phyloP scores from a whole-genome alignment of 306 rosid species.

The Gillenia trifoliata region DNA sequence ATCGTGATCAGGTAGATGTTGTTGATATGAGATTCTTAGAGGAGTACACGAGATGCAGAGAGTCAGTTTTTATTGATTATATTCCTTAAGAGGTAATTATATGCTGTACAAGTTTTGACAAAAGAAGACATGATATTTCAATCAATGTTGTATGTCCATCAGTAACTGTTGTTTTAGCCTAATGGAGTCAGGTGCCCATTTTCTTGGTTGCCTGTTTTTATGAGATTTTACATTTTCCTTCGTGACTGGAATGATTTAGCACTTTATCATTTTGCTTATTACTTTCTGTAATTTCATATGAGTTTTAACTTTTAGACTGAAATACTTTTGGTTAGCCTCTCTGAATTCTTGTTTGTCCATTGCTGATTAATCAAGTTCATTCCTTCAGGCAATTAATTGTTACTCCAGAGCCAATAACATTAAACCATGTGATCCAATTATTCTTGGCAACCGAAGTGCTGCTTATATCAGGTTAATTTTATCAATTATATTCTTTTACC shows the following conservation, averaged over 20 bases:
- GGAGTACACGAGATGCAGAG: background rate
- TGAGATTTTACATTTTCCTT: background rate
- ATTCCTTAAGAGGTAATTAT: background rate
- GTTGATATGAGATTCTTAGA: slow-evolving; percentile 11
- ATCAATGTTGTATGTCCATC: background rate
- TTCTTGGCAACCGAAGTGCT: slow-evolving; percentile 74
- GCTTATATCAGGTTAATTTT: slow-evolving; percentile 74
- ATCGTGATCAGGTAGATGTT: background rate
- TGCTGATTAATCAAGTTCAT: slow-evolving; percentile 20
- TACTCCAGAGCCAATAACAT: slow-evolving; percentile 81
- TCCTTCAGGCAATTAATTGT: slow-evolving; percentile 70
- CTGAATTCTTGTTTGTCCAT: background rate
- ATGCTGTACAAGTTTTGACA: background rate
- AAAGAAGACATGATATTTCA: background rate
- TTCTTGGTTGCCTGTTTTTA: background rate
- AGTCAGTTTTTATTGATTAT: background rate
- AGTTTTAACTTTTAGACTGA: background rate
- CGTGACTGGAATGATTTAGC: background rate
- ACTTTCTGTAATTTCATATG: background rate
- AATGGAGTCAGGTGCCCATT: background rate
- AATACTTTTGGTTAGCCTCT: background rate
- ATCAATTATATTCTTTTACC: background rate
- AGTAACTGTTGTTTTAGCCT: background rate
- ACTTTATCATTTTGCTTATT: background rate
- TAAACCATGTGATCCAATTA: slow-evolving; percentile 72